A percentile compares a stretch with the other conserved stretches of the same genome.
Conservation (phyloP, 148 eudicot species). For the Drosera capensis region DNA sequence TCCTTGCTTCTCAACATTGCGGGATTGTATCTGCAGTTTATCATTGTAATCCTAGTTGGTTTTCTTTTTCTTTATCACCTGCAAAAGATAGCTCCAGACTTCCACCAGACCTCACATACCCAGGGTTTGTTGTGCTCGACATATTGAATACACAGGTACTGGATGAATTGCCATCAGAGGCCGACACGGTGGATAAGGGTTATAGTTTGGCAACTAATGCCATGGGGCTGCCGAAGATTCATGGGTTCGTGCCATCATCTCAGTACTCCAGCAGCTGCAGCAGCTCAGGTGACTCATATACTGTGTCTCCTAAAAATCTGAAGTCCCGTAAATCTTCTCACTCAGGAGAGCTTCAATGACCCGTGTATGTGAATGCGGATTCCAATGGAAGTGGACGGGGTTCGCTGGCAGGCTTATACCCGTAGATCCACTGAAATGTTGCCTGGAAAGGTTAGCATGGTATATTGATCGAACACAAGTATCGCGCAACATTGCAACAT, state of each 20-base stretch:
- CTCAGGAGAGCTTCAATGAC: constrained; percentile 60
- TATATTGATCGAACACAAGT: too few species aligned
- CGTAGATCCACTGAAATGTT: too few species aligned
- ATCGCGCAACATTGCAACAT: too few species aligned
- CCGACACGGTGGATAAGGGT: constrained; percentile 78
- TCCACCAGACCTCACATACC: not conserved
- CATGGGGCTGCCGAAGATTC: constrained; percentile 77
- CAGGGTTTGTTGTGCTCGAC: not conserved
- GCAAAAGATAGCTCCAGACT: not conserved
- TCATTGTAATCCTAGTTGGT: not conserved
- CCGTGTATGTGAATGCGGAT: constrained; percentile 36
- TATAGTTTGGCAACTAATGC: constrained; percentile 55
- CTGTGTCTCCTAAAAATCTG: constrained; percentile 44
- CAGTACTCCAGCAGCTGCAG: constrained; percentile 35
- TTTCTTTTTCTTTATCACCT: not conserved
- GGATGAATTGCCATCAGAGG: constrained; percentile 89
- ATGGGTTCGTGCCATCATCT: constrained; percentile 56
- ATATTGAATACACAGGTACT: constrained; percentile 27
- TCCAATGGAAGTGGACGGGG: constrained; percentile 48
- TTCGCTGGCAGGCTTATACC: constrained; percentile 29
- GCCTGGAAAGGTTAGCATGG: too few species aligned
- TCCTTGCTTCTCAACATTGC: not conserved
- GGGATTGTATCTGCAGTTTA: not conserved
- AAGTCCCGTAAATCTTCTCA: constrained; percentile 72
- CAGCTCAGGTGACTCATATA: constrained; percentile 40